Base-by-base conservation (phyloP, 768 basidiomycete genomes). In the Rubroboletus satanas region DNA sequence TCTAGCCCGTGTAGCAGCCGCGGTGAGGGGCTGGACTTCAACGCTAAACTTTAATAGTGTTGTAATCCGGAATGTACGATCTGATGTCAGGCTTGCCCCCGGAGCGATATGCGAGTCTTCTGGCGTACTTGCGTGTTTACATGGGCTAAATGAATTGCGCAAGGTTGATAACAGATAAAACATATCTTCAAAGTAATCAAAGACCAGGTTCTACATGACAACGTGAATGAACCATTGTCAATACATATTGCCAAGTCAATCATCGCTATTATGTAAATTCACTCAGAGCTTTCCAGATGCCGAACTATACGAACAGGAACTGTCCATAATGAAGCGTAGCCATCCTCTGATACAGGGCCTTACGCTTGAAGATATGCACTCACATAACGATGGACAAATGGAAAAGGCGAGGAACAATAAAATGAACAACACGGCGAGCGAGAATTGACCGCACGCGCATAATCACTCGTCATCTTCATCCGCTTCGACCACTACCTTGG, bases 401-500 rank as follows among this genome's bases (percentile, higher is more conserved):
- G 28, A 39, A 44, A 44, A 29, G 31, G 38, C 1, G 21, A 49
- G 18, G 21, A 41, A 51, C 53, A 50, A 46, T 43, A 37, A 48
- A 39, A 49, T 15, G 51, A 50, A 66, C 58, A 52, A 44, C 36
- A 52, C 23, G 7, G 21, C 15, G 15, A 31, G 55, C 23, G 21
- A 52, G 23, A 49, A 18, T 39, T 23, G 36, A 21, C 15, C n/a
- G 32, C 21, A 35, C 29, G 12, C n/a, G 26, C 18, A 31, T 42
- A 54, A 52, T 62, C 56, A 69, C 52, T 69, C 66, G 1, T 67
- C 66, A 18, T 68, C 66, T 33, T 71, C 71, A 7, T 76, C 75
- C 12, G 81, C 79, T 49, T 80, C 79, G 18, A 79, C 63, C 26
- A 71, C 63, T 57, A 71, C 79, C 63, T 81, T 81, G 57, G 74